Evolutionary conservation across 805 yeast genomes (phyloP), one percentile per base, ranked within the genome.

Genomic region (Saccharomycopsis selenospora): DNA sequence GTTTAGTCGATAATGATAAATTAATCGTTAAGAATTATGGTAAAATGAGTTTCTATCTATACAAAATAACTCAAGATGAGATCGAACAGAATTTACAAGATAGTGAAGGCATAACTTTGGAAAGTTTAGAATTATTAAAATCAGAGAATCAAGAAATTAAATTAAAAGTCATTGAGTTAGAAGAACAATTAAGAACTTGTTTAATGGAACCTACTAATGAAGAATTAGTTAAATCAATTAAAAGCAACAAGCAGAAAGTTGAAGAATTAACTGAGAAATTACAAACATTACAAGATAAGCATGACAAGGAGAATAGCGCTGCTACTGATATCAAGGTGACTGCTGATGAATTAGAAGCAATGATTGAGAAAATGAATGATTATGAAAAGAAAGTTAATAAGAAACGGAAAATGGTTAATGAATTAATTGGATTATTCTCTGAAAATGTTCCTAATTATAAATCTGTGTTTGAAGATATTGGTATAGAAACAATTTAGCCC

Each of bases 11-110:
- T 3, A 59, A 66, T 8, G 63, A 61, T 0, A 66, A 64, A 46
- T 61, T 75, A 25, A 51, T 65, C 0, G 56, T 63, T 0, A 75
- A 73, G 54, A 45, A 62, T 4, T 71, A 70, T 49, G 80, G 79
- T 0, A 76, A 74, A 52, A 59, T 68, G 28, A 55, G 55, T 0
- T 68, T 72, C 23, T 73, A 72, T 46, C 67, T 71, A n/a, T 42
- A 18, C n/a, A 33, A 42, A 13, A 17, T 23, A 6, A n/a, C 4
- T 20, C 30, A 42, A 13, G 27, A 42, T 8, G 42, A 41, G 7
- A n/a, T 29, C 18, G 33, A 36, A 25, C 33, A 24, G 33, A 20
- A 17, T 20, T 20, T 10, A 36, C 22, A 33, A 7, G 28, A 22
- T n/a, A 27, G 42, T 3, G 26, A 36, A 14, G 27, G 7, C 3